Percentiles rank a stretch among this genome's conserved stretches.
These are phyloP conservation scores for Syzygium grande DNA, from an alignment of 345 rosid species.

Conservation along the genomic window DNA sequence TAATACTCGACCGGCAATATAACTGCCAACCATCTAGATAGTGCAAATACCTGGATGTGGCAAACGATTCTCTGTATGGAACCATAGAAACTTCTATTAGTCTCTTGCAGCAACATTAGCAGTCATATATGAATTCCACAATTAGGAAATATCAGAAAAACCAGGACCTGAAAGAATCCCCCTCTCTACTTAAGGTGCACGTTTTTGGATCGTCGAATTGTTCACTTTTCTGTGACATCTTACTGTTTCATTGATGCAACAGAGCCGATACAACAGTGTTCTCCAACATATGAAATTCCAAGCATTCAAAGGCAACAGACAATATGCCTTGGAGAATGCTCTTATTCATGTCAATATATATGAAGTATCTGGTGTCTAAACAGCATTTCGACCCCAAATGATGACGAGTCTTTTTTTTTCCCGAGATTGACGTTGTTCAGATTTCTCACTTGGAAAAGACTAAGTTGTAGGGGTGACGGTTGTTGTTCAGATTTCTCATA, in stretches of 20 bases:
- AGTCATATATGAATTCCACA: neutral
- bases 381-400: neutral
- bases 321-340: neutral
- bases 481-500: neutral
- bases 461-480: neutral
- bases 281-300: neutral
- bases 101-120: neutral
- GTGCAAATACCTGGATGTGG: slow-evolving; percentile 86
- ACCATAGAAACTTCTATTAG: neutral
- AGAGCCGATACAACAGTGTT: neutral
- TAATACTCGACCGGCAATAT: slow-evolving; percentile 63
- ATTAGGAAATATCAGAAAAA: neutral
- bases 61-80: slow-evolving; percentile 65
- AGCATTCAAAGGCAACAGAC: neutral
- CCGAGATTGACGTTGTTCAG: neutral
- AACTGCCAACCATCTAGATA: slow-evolving; percentile 75
- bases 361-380: neutral
- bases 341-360: neutral
- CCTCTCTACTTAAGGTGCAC: neutral
- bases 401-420: neutral
- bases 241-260: neutral
- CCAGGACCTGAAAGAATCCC: neutral
- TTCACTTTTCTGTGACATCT: neutral
- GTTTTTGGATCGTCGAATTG: neutral
- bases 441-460: neutral